Conservation (phyloP, 768 basidiomycete species). For the Serpula lacrymans region DNA sequence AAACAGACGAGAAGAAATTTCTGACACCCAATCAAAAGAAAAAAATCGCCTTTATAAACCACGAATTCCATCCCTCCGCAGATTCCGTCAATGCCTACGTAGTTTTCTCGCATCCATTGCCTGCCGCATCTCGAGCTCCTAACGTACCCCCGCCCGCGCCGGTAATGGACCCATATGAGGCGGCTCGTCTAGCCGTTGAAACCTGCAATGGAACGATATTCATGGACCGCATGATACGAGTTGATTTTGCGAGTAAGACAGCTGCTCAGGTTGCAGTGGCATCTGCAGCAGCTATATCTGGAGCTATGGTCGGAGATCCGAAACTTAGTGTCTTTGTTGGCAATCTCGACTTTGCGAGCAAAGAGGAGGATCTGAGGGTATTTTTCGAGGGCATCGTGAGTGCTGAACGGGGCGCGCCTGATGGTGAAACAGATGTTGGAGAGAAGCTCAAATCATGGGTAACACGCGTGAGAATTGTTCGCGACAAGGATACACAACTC, state of each 20-base stretch:
- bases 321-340: conserved; percentile 88
- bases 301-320: conserved; percentile 53
- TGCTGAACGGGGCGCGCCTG: conserved; percentile 64
- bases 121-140: conserved; percentile 35
- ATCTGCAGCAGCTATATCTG: conserved; percentile 20
- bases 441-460: conserved; percentile 60
- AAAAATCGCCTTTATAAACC: conserved; percentile 90
- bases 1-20: conserved; percentile 56
- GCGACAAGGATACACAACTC: conserved; percentile 88
- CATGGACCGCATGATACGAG: conserved; percentile 73
- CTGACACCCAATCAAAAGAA: conserved; percentile 86
- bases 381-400: conserved; percentile 82
- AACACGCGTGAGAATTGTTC: conserved; percentile 78
- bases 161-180: conserved; percentile 66
- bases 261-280: conserved; percentile 14
- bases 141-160: conserved; percentile 50
- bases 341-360: conserved; percentile 87
- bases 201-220: conserved; percentile 69
- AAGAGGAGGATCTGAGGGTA: conserved; percentile 82
- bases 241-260: conserved; percentile 58
- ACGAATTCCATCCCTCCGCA: conserved; percentile 79
- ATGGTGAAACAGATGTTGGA: conserved; percentile 22
- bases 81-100: conserved; percentile 84
- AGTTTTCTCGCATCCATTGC: conserved; percentile 75
- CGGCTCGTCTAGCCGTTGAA: conserved; percentile 55